Base-by-base conservation (phyloP, 345 rosid genomes). In the Pseudoturritis turrita region DNA sequence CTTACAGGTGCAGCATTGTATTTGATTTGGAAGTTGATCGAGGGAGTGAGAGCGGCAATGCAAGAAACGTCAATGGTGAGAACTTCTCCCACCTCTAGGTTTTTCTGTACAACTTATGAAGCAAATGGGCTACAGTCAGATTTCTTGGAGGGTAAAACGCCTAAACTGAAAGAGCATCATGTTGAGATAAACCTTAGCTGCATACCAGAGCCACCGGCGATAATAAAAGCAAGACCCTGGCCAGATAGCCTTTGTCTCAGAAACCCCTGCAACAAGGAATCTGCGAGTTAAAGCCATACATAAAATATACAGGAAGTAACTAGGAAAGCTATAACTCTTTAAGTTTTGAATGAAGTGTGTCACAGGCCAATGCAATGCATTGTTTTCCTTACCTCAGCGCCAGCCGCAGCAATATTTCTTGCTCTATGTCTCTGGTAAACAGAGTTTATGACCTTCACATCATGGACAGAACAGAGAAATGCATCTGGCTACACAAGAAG, bases 151-250 rank as follows among this genome's bases (percentile, higher is more conserved):
- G 2, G 10, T 47, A 51, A 18, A 53, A 61, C 21, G 39, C 50
- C 51, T 39, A 49, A 21, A 74, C 7, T 11, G n/a, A 52, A 43
- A 60, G 49, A 63, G 4, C 11, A 53, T 0, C 61, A 37, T 18
- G 13, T 45, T 35, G 23, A 21, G 10, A 28, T 36, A 26, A 65
- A 65, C 23, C 44, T 37, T 37, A 46, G 51, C 23, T 23, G 58
- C 82, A 74, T 91, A 95, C 99, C 98, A 74, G 99, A 87, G 84
- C 99, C 99, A 76, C 99, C 96, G 2, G 89, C 99, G 36, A 85
- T 70, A 73, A 95, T 86, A 73, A 95, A 95, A 41, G 96, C 98
- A 78, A 95, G 96, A 65, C 99, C 99, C 80, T 87, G 96, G 29
- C 99, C 99, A 19, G 96, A 73, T 70, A 91, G 43, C 77, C 79